Conservation (phyloP, 2,329 filamentous ascomycete genomes). For the Aspergillus costaricaensis region DNA sequence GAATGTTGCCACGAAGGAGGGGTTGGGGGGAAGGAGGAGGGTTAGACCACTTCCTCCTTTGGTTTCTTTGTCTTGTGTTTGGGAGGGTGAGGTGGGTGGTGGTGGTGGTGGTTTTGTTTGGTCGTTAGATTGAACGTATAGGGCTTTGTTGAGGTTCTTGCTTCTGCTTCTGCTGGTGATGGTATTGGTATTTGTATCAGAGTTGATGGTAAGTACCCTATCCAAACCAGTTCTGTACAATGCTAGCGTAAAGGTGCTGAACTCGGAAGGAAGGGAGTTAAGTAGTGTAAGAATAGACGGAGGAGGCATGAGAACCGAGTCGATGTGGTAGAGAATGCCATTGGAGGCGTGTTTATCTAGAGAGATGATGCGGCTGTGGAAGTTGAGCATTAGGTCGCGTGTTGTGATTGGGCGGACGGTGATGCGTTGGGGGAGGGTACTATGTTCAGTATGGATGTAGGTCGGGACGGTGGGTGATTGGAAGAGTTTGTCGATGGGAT, state of each 20-base stretch:
- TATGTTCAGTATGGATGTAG: constrained; percentile 20
- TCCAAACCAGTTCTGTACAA: constrained; percentile 73
- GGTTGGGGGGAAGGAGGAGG: constrained; percentile 78
- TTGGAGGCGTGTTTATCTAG: constrained; percentile 62
- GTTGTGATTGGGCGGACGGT: constrained; percentile 62
- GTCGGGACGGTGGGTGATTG: constrained; percentile 74
- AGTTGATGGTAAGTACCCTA: constrained; percentile 53
- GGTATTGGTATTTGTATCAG: too few relatives aligned
- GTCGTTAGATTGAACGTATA: too few relatives aligned
- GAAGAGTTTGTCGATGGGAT: constrained; percentile 67
- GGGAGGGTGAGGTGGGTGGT: constrained; percentile 40
- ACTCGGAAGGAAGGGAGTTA: constrained; percentile 65
- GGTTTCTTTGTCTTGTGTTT: too few relatives aligned
- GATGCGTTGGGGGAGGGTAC: constrained; percentile 67
- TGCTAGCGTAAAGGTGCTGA: constrained; percentile 76
- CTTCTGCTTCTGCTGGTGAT: constrained; percentile 27
- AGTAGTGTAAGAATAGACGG: constrained; percentile 66
- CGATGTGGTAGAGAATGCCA: constrained; percentile 77
- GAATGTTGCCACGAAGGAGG: constrained; percentile 70
- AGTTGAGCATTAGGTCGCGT: constrained; percentile 71
- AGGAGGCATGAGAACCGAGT: constrained; percentile 75
- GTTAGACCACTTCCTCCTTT: constrained; percentile 61
- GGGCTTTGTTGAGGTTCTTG: too few relatives aligned
- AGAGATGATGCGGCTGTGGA: constrained; percentile 67
- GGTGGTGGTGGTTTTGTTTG: too few relatives aligned